Conservation (phyloP, 768 basidiomycete species). For the Ramaria rubella region DNA sequence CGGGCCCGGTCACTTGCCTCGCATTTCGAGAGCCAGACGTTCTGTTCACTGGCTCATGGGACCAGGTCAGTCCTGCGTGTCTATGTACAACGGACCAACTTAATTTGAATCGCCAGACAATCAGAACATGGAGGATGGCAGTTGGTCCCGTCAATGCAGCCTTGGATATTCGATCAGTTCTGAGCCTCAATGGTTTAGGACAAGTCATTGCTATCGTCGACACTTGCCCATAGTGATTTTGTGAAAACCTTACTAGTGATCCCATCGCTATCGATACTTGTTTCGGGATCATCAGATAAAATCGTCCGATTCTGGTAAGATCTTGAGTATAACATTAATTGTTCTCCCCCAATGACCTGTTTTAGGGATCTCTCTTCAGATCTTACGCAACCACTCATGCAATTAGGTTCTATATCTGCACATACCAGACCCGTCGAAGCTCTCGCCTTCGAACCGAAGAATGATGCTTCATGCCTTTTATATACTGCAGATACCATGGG, state of each 20-base stretch:
- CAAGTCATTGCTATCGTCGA: slow-evolving; percentile 61
- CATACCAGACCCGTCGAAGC: slow-evolving; percentile 88
- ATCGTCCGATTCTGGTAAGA: slow-evolving; percentile 78
- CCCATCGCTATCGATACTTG: slow-evolving; percentile 54
- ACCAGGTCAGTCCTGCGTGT: slow-evolving; percentile 46
- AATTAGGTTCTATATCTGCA: slow-evolving; percentile 64
- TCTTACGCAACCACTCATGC: slow-evolving; percentile 17
- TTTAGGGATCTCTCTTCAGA: slow-evolving; percentile 15
- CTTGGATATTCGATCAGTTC: neutral
- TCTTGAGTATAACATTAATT: neutral
- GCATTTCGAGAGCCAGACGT: slow-evolving; percentile 54
- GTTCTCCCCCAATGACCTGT: neutral
- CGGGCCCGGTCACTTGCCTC: slow-evolving; percentile 81
- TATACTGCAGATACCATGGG: slow-evolving; percentile 94
- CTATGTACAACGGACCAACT: neutral
- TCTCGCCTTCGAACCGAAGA: slow-evolving; percentile 48
- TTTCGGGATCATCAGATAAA: slow-evolving; percentile 90
- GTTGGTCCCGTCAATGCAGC: slow-evolving; percentile 38
- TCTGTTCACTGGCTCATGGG: slow-evolving; percentile 92
- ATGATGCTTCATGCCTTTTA: slow-evolving; percentile 44
- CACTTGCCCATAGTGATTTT: slow-evolving; percentile 81
- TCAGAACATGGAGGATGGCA: slow-evolving; percentile 78
- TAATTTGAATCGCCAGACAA: slow-evolving; percentile 44
- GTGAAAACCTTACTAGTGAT: slow-evolving; percentile 78
- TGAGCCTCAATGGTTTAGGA: slow-evolving; percentile 42